These are phyloP conservation scores for Isatis tinctoria DNA, from an alignment of 345 rosid species.

Conservation along the genomic window DNA sequence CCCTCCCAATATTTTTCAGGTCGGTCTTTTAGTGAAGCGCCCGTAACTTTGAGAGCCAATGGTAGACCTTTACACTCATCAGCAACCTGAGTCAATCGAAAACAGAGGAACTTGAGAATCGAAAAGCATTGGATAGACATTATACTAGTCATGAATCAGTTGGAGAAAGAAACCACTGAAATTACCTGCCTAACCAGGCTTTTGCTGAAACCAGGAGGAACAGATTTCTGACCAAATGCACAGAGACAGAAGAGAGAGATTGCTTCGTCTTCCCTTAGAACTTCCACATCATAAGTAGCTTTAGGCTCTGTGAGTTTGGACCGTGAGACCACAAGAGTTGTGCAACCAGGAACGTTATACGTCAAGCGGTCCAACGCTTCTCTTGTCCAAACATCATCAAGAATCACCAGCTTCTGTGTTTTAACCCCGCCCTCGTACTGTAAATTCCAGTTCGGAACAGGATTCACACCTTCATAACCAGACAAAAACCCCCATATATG, in stretches of 20 bases:
- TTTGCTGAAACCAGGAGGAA: slow-evolving; percentile 51
- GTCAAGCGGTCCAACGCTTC: slow-evolving; percentile 58
- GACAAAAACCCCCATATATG: slow-evolving; percentile 40
- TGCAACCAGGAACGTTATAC: slow-evolving; percentile 47
- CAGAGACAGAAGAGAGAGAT: slow-evolving; percentile 60
- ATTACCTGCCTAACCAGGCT: slow-evolving; percentile 62
- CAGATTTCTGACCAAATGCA: slow-evolving; percentile 62
- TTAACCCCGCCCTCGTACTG: slow-evolving; percentile 32
- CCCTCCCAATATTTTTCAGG: slow-evolving; percentile 70
- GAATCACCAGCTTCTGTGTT: slow-evolving; percentile 46
- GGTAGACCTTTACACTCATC: slow-evolving; percentile 90
- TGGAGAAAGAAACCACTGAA: background rate
- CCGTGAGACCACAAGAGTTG: slow-evolving; percentile 74
- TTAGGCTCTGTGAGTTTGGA: slow-evolving; percentile 47
- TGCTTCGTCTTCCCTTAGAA: slow-evolving; percentile 63
- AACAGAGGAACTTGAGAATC: slow-evolving; percentile 4
- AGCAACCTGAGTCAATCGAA: slow-evolving; percentile 48
- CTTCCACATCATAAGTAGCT: slow-evolving; percentile 52
- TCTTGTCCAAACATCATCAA: slow-evolving; percentile 84
- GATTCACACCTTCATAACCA: slow-evolving; percentile 35
- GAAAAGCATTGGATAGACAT: background rate
- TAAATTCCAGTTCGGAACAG: slow-evolving; percentile 35
- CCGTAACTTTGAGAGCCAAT: slow-evolving; percentile 91
- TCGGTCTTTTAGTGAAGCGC: slow-evolving; percentile 63
- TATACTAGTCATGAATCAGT: background rate